These are phyloP conservation scores for Globisporangium solare DNA, from an alignment of 352 stramenopile genomes.

Conservation along the genomic window DNA sequence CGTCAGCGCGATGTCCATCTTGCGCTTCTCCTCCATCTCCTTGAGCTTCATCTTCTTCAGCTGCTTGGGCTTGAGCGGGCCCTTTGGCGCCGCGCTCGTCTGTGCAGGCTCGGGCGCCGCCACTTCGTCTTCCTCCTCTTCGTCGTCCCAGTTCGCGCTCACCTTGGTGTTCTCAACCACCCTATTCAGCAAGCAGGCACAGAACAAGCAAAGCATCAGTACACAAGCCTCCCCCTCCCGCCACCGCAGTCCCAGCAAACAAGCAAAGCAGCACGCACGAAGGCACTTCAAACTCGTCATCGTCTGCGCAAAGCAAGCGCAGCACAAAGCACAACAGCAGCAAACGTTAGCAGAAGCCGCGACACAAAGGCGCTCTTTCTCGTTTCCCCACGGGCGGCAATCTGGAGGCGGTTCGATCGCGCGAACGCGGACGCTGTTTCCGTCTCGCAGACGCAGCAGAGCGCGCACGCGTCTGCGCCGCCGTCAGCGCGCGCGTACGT, in stretches of 20 bases:
- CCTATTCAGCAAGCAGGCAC: slow-evolving; percentile 12
- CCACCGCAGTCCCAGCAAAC: not conserved
- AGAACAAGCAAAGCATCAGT: not conserved
- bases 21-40: slow-evolving; percentile 82
- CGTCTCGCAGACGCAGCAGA: no score
- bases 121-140: slow-evolving; percentile 62
- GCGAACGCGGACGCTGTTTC: no score
- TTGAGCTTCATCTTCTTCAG: slow-evolving; percentile 87
- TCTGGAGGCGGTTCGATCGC: no score
- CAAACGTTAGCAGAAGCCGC: not conserved
- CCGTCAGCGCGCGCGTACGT: no score
- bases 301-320: slow-evolving; percentile 34
- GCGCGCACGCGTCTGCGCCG: no score
- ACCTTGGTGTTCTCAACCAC: slow-evolving; percentile 39
- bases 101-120: slow-evolving; percentile 19
- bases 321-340: slow-evolving; percentile 1
- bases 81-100: slow-evolving; percentile 30
- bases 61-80: slow-evolving; percentile 76
- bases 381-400: no score
- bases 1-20: slow-evolving; percentile 66
- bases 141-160: slow-evolving; percentile 68
- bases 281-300: slow-evolving; percentile 83
- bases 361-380: no score
- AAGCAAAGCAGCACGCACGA: slow-evolving; percentile 9
- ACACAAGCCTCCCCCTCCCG: no score